phyloP scores from a whole-genome alignment of 1,284 basidiomycete species.

The Apiotrichum montevideense region DNA sequence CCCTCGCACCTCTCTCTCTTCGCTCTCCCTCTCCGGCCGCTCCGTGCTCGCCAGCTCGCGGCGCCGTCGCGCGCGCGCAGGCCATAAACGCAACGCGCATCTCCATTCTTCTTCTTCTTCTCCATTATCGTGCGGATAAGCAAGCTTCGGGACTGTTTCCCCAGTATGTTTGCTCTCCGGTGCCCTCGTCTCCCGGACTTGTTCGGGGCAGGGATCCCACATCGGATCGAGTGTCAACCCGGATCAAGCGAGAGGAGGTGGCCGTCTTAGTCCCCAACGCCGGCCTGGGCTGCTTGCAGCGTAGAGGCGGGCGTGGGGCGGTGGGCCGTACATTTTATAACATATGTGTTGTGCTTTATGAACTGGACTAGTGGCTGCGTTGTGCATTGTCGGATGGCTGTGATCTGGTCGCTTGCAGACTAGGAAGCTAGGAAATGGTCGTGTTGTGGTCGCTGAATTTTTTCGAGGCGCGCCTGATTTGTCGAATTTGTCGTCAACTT shows the following conservation, averaged over 20 bases:
- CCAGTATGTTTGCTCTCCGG: background rate
- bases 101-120: background rate
- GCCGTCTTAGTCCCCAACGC: constrained; percentile 33
- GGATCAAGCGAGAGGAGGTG: constrained; percentile 25
- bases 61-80: too few species aligned
- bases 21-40: too few species aligned
- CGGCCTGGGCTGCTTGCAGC: constrained; percentile 1
- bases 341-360: too few species aligned
- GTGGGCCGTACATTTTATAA: constrained; percentile 31
- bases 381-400: background rate
- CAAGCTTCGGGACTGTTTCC: background rate
- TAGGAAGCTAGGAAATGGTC: too few species aligned
- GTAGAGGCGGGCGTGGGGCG: constrained; percentile 23
- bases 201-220: background rate
- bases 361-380: background rate
- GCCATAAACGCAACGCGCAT: too few species aligned
- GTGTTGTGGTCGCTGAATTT: too few species aligned
- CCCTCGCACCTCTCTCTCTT: too few species aligned
- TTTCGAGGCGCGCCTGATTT: too few species aligned
- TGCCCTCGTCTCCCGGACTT: background rate
- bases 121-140: constrained; percentile 2
- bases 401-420: background rate
- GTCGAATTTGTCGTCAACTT: too few species aligned
- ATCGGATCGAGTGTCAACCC: constrained; percentile 37
- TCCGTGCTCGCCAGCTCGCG: background rate